Evolutionary conservation across 495 filamentous ascomycete genomes (phyloP), one percentile per base, ranked within the genome.

Genomic region (Podospora bellae-mahoneyi): DNA sequence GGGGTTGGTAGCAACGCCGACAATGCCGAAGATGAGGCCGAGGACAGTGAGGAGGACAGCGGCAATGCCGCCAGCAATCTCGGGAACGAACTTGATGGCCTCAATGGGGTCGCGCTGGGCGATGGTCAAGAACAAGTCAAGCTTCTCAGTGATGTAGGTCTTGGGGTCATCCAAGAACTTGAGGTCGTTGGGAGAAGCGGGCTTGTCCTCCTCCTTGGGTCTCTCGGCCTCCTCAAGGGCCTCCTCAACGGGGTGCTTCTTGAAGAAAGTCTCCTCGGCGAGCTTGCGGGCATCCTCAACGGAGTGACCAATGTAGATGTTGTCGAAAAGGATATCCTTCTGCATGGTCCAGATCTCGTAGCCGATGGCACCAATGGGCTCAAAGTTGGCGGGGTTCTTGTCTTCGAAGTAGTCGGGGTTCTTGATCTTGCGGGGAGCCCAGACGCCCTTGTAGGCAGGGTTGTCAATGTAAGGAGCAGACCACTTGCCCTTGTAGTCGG

Each of bases 261-360:
- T 82, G 79, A 93, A 91, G 82, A 94, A 99, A 70, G 92, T 95
- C 85, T 97, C 92, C 62, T 91, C 81, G 78, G 94, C 90, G 72
- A 99, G 84, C 83, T 93, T 91, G 80, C 90, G 88, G 68, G 96
- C 96, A 72, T 99, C 96, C 77, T 91, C 92, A 72, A 92, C 80
- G 58, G 96, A 99, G 89, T 99, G 96, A 71, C 96, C 96, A 81
- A 99, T 91, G 87, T 98, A 99, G 86, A 99, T 93, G 89, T 99
- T 99, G 88, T 98, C 93, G 76, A 99, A 99, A 73, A 97, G 89
- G 71, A 98, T 97, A 79, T 97, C 91, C 80, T 89, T 96, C 78
- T 97, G 95, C 95, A 99, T 99, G 74, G 96, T 98, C 95, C 95
- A 99, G 82, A 99, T 92, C 82, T 98, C 96, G 74, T 97, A 97